phyloP scores from a whole-genome alignment of 2,329 filamentous ascomycete species.

The Huntiella decipiens region DNA sequence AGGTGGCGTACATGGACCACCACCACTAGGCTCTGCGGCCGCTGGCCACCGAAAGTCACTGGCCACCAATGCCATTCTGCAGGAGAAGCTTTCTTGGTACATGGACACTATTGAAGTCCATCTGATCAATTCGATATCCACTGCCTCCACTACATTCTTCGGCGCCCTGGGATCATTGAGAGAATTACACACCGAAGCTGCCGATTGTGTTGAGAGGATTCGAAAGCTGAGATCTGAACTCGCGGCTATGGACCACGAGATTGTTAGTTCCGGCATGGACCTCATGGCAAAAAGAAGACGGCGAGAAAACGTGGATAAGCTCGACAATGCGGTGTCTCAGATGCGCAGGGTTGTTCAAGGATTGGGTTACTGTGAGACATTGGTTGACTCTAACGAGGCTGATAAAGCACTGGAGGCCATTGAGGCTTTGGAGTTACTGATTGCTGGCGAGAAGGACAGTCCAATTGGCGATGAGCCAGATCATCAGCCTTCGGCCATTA shows the following conservation, averaged over 20 bases:
- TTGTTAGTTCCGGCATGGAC: slow-evolving; percentile 68
- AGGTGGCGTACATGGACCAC: slow-evolving; percentile 18
- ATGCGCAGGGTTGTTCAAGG: slow-evolving; percentile 60
- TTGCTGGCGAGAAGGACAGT: slow-evolving; percentile 47
- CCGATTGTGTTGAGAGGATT: slow-evolving; percentile 76
- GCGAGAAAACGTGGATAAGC: slow-evolving; percentile 64
- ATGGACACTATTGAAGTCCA: slow-evolving; percentile 99
- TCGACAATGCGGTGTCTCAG: slow-evolving; percentile 69
- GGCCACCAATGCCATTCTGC: slow-evolving; percentile 88
- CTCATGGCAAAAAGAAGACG: slow-evolving; percentile 68
- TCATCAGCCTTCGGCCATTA: slow-evolving; percentile 28
- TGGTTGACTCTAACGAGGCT: slow-evolving; percentile 69
- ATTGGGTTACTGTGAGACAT: slow-evolving; percentile 55
- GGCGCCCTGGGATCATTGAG: slow-evolving; percentile 78
- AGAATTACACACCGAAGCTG: slow-evolving; percentile 79
- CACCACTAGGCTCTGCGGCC: slow-evolving; percentile 15
- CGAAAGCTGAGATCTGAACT: slow-evolving; percentile 64
- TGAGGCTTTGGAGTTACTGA: slow-evolving; percentile 58
- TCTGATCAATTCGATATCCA: slow-evolving; percentile 87
- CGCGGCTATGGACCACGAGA: slow-evolving; percentile 62
- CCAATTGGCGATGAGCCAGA: slow-evolving; percentile 28
- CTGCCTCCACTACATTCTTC: slow-evolving; percentile 90
- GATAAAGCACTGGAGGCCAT: slow-evolving; percentile 64
- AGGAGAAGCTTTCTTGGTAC: slow-evolving; percentile 98
- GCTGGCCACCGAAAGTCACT: slow-evolving; percentile 55